A percentile compares a stretch with the other conserved stretches of the same genome.
Evolutionary conservation across 1,284 basidiomycete genomes (phyloP).

Genomic region (Naganishia sp.): DNA sequence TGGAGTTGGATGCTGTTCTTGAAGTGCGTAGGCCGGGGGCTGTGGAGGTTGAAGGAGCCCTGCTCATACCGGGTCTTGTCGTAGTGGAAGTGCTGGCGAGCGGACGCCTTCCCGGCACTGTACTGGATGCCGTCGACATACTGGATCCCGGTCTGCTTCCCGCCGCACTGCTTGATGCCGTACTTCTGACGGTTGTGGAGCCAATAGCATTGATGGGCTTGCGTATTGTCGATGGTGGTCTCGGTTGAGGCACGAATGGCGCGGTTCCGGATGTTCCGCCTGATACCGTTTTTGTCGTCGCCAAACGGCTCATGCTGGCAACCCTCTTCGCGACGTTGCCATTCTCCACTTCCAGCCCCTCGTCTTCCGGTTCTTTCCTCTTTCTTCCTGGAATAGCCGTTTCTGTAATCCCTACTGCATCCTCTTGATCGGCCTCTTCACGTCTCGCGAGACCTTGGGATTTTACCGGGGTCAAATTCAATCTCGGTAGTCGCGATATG

Average conservation of each 20-base stretch:
- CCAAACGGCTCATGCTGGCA: slow-evolving; percentile 2
- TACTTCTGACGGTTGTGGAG: slow-evolving; percentile 16
- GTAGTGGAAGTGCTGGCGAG: neutral
- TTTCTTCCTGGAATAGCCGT: neutral
- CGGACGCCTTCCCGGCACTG: slow-evolving; percentile 13
- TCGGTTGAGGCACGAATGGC: slow-evolving; percentile 18
- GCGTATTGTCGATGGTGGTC: slow-evolving; percentile 15
- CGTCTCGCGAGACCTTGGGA: neutral
- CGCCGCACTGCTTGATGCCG: neutral
- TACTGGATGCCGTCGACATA: slow-evolving; percentile 9
- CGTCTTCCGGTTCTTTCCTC: slow-evolving; percentile 21
- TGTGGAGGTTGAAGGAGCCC: neutral
- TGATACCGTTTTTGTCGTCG: neutral
- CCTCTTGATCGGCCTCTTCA: slow-evolving; percentile 10
- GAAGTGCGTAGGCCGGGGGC: slow-evolving; percentile 8
- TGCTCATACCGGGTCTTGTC: neutral
- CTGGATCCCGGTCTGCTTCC: slow-evolving; percentile 24
- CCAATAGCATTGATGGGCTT: slow-evolving; percentile 28
- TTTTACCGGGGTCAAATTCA: slow-evolving; percentile 24
- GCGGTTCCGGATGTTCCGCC: neutral
- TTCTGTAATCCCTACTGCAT: neutral
- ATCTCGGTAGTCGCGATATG: slow-evolving; percentile 18
- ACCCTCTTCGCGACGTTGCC: slow-evolving; percentile 6
- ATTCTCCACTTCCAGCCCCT: neutral
- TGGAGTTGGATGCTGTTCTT: slow-evolving; percentile 19